phyloP scores from a whole-genome alignment of 441 rosid species.

The Pelargonium citronellum region DNA sequence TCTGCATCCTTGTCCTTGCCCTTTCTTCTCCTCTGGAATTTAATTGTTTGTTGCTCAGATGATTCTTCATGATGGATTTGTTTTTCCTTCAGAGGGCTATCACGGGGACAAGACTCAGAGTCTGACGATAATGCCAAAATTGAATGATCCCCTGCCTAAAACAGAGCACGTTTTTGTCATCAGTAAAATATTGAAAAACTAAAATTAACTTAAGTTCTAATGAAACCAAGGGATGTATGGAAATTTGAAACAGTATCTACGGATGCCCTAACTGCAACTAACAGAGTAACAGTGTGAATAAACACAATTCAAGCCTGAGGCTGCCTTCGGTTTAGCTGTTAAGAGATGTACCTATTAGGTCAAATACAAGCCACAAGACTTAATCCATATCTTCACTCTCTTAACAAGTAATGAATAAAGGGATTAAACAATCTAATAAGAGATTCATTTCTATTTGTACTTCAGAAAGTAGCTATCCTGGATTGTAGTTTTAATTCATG shows the following conservation, averaged over 20 bases:
- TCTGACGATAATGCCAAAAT: constrained; percentile 58
- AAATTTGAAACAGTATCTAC: not conserved
- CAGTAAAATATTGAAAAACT: constrained; percentile 11
- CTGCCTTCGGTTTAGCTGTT: not conserved
- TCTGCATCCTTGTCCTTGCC: constrained; percentile 28
- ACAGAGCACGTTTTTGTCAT: constrained; percentile 19
- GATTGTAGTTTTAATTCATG: not conserved
- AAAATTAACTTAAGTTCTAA: not conserved
- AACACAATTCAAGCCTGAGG: not conserved
- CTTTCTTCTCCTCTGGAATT: constrained; percentile 26
- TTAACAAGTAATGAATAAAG: not conserved
- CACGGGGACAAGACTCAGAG: constrained; percentile 51
- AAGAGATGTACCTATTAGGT: not conserved
- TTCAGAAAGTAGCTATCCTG: not conserved
- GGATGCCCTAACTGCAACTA: not conserved
- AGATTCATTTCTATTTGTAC: not conserved
- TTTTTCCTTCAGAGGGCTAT: constrained; percentile 22
- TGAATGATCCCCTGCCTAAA: constrained; percentile 39
- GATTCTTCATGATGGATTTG: constrained; percentile 17
- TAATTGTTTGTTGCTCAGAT: constrained; percentile 21
- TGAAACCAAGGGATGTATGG: not conserved
- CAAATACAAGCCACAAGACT: constrained; percentile 4
- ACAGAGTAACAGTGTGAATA: not conserved
- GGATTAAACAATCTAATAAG: not conserved
- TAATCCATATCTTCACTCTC: not conserved